Conservation (phyloP, 805 yeast species). For the Zygoascus ofunaensis region DNA sequence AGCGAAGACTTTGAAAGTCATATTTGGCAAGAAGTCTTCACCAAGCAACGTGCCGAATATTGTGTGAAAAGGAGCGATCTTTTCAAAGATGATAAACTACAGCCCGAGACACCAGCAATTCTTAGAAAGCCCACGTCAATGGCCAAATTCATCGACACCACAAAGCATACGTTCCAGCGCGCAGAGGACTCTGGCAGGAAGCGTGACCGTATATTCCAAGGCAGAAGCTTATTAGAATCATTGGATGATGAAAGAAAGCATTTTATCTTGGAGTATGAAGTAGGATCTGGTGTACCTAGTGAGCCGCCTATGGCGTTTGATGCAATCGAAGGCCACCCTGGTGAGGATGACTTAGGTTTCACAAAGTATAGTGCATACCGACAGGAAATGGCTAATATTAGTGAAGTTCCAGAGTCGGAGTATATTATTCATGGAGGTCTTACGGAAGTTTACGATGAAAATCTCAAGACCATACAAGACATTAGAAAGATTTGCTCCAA, state of each 20-base stretch:
- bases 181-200: constrained; percentile 6
- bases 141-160: constrained; percentile 41
- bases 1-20: constrained; percentile 60
- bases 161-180: constrained; percentile 17
- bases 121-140: constrained; percentile 57
- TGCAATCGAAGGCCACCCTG: constrained; percentile 43
- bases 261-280: constrained; percentile 64
- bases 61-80: constrained; percentile 59
- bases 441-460: constrained; percentile 49
- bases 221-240: constrained; percentile 15
- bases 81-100: constrained; percentile 51
- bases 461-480: constrained; percentile 75
- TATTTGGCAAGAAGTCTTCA: constrained; percentile 77
- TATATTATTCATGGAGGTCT: constrained; percentile 47
- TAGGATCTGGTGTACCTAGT: constrained; percentile 70
- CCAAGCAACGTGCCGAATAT: constrained; percentile 67
- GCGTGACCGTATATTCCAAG: constrained; percentile 11
- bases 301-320: constrained; percentile 37
- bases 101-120: constrained; percentile 60
- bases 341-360: constrained; percentile 35
- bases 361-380: constrained; percentile 24
- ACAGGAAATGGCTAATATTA: constrained; percentile 20
- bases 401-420: constrained; percentile 27
- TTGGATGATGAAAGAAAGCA: constrained; percentile 30
- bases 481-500: constrained; percentile 82